Evolutionary conservation across 164 flowering plant species (phyloP).

Genomic region (Dillenia suffruticosa): DNA sequence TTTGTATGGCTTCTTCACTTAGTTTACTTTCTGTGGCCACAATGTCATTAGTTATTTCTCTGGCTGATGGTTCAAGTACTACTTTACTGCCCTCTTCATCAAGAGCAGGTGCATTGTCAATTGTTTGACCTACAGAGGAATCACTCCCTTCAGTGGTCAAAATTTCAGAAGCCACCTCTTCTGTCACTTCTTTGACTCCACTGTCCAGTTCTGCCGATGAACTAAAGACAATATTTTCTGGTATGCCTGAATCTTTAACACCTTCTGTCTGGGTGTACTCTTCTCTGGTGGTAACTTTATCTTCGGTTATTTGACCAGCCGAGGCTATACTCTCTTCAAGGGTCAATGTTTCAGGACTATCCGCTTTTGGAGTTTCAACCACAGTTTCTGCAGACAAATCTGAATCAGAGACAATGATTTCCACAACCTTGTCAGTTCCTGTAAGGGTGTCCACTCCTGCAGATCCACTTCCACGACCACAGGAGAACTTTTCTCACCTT

Average conservation of each 20-base stretch:
- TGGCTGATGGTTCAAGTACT: no score
- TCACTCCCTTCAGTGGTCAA: no score
- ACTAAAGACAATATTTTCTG: no score
- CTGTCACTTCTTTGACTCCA: constrained; percentile 10
- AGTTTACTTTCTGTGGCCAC: no score
- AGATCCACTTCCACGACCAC: constrained; percentile 9
- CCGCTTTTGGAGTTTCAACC: constrained; percentile 14
- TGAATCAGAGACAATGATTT: constrained; percentile 15
- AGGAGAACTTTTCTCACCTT: constrained; percentile 19
- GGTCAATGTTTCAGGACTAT: constrained; percentile 14
- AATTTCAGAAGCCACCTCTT: no score
- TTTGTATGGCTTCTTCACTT: no score
- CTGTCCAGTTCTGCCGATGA: not conserved
- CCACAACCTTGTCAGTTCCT: constrained; percentile 12
- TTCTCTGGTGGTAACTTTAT: not conserved
- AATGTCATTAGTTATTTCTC: no score
- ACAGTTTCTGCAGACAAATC: constrained; percentile 10
- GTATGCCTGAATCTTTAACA: no score
- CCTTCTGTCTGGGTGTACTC: no score
- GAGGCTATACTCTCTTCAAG: constrained; percentile 18
- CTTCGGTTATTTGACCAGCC: constrained; percentile 13
- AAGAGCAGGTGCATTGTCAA: no score
- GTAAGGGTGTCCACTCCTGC: constrained; percentile 1
- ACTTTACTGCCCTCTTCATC: no score
- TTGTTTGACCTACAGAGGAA: no score